These are phyloP conservation scores for Rhizopus arrhizus DNA, from an alignment of 371 early-diverging fungal genomes.

Conservation along the genomic window DNA sequence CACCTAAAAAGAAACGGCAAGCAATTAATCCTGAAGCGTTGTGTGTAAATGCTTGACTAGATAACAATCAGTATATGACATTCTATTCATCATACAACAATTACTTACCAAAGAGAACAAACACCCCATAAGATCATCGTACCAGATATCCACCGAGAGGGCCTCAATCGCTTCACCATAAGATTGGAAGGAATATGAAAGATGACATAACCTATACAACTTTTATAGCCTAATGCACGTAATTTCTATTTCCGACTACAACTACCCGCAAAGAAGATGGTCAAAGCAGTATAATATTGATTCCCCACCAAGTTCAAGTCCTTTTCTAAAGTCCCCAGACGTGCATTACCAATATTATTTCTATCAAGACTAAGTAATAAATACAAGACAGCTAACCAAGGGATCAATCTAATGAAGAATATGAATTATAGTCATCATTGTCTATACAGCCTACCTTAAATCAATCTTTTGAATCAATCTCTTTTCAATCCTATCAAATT, in stretches of 20 bases:
- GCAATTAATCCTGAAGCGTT: constrained; percentile 54
- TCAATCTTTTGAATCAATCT: constrained; percentile 22
- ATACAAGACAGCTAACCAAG: constrained; percentile 44
- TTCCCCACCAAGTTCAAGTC: constrained; percentile 42
- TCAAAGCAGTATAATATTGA: constrained; percentile 46
- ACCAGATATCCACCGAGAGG: constrained; percentile 42
- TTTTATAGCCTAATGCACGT: constrained; percentile 10
- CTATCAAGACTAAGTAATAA: constrained; percentile 44
- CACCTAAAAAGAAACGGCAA: constrained; percentile 66
- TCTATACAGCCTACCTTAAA: constrained; percentile 11
- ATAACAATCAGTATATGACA: background rate
- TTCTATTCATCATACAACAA: background rate
- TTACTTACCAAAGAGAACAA: constrained; percentile 40
- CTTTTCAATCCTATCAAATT: constrained; percentile 8
- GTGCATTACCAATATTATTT: constrained; percentile 52
- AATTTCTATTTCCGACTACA: background rate
- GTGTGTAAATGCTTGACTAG: constrained; percentile 53
- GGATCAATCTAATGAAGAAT: constrained; percentile 32
- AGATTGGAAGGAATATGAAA: constrained; percentile 48
- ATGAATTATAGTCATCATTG: background rate
- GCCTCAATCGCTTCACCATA: constrained; percentile 36
- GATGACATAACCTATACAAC: constrained; percentile 14
- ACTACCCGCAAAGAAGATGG: constrained; percentile 47
- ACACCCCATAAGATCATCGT: constrained; percentile 50
- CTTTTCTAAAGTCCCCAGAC: constrained; percentile 39